Base-by-base conservation (phyloP, 1,139 yeast genomes). In the Kodamaea fungicola region DNA sequence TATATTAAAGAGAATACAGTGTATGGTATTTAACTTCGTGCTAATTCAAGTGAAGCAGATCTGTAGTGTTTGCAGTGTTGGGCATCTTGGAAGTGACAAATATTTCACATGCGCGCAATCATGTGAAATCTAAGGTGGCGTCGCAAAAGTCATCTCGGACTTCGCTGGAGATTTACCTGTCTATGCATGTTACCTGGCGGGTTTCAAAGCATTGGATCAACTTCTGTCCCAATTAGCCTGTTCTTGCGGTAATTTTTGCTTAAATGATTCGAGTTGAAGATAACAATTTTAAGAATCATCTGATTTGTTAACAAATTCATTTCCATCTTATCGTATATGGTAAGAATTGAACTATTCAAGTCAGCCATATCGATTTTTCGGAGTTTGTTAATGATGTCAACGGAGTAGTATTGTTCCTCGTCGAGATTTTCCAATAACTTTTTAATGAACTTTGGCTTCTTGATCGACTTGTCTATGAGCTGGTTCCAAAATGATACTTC, bases 401-500 rank as follows among this genome's bases (percentile, higher is more conserved):
- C 26, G 8, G 41, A 40, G 22, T 34, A 35, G 39, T 54, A 70
- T 22, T 61, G 56, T 33, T 65, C 67, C 30, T 79, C 83, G 44
- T 84, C 85, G 1, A 86, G 80, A 38, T 78, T 71, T 44, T 84
- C 83, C 40, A 92, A 72, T 35, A 92, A 67, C 2, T 86, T 84
- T 44, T 78, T 77, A 38, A 90, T 82, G 54, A 87, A 89, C 10
- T 69, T 67, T 0, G 96, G 94, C 48, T 80, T 80, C 31, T 74
- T 71, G 64, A 83, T 71, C 12, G 96, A 82, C 55, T 83, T 80
- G 12, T 77, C 79, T 8, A 90, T 63, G 42, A 92, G 67, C 32
- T 80, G 78, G 33, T 78, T 78, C 96, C 97, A 90, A 8, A 89
- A 65, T 12, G 86, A 95, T 25, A 67, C 62, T 49, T 88, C 95